Evolutionary conservation across 495 filamentous ascomycete genomes (phyloP).

Genomic region (Aspergillus wentii): DNA sequence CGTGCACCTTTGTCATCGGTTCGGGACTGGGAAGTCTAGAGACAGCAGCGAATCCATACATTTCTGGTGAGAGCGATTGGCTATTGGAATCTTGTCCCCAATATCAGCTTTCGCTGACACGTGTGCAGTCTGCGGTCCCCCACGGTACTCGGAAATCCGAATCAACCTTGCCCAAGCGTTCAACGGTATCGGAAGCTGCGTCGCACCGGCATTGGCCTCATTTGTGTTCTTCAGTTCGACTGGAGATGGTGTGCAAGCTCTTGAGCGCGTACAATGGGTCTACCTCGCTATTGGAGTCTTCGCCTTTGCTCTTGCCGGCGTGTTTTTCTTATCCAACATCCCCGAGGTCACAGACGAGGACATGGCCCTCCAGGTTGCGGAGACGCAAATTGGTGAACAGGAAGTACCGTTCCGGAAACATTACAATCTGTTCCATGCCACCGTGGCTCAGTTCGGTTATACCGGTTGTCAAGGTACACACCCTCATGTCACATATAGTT

Average conservation of each 20-base stretch:
- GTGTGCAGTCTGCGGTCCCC: slow-evolving; percentile 45
- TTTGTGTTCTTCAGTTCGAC: slow-evolving; percentile 60
- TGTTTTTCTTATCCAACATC: slow-evolving; percentile 42
- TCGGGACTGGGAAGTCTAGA: slow-evolving; percentile 50
- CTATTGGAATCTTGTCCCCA: not conserved
- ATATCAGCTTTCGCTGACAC: not conserved
- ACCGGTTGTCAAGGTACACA: slow-evolving; percentile 55
- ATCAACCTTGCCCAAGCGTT: slow-evolving; percentile 66
- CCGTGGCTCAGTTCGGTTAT: slow-evolving; percentile 70
- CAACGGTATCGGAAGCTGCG: slow-evolving; percentile 61
- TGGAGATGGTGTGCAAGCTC: slow-evolving; percentile 41
- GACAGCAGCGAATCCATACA: slow-evolving; percentile 54
- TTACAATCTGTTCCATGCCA: slow-evolving; percentile 55
- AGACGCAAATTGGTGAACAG: slow-evolving; percentile 37
- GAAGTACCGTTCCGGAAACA: slow-evolving; percentile 43
- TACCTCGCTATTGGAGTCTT: slow-evolving; percentile 71
- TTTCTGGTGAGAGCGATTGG: slow-evolving; percentile 32
- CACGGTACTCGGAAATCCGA: slow-evolving; percentile 49
- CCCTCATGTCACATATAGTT: not conserved
- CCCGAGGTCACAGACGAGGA: slow-evolving; percentile 55
- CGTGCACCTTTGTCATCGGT: slow-evolving; percentile 55
- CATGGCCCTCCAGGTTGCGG: slow-evolving; percentile 48
- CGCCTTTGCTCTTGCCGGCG: slow-evolving; percentile 54
- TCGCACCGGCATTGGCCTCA: slow-evolving; percentile 62
- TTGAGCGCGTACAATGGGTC: slow-evolving; percentile 66